Base-by-base conservation (phyloP, 805 yeast genomes). In the Danielia oregonensis region DNA sequence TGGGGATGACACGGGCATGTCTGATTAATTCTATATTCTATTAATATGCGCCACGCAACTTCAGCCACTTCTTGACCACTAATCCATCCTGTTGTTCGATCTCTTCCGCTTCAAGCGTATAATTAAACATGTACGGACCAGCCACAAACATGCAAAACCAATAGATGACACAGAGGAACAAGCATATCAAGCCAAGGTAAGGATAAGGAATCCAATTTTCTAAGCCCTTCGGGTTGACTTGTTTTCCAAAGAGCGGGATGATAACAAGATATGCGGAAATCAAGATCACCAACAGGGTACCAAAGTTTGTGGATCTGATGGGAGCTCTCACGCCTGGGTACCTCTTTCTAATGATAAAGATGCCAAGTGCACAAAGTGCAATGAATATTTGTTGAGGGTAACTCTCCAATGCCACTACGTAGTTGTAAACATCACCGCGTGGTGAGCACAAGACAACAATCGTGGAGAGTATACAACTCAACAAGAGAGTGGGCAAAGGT, bases 141-240 rank as follows among this genome's bases (percentile, higher is more conserved):
- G 72, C 13, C 12, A 51, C 55, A 48, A 81, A 83, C 59, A 61
- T 70, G 10, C 70, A 26, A 1, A 57, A 52, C 89, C 89, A 83
- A 48, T 72, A 80, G 0, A 57, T 4, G n/a, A 66, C 57, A 46
- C 82, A 78, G 0, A 54, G 14, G 1, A 52, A 27, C 3, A 82
- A 45, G 16, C 74, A 53, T 0, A 66, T 26, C 7, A 76, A 32
- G 0, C 78, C 70, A 3, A 72, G 55, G 12, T 72, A 43, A 0
- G 79, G 72, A 53, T 73, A 76, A 13, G 75, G 64, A 4, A 76
- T 76, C 63, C 74, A 65, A 14, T 43, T 32, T 34, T 65, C 68
- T 33, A 62, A 48, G 1, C 70, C 70, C 24, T 46, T 39, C 2
- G 71, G 72, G 37, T 72, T 73, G 2, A 62, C 68, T 34, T 55